Evolutionary conservation across 257 asterid species (phyloP).

Genomic region (Voacanga thouarsii): DNA sequence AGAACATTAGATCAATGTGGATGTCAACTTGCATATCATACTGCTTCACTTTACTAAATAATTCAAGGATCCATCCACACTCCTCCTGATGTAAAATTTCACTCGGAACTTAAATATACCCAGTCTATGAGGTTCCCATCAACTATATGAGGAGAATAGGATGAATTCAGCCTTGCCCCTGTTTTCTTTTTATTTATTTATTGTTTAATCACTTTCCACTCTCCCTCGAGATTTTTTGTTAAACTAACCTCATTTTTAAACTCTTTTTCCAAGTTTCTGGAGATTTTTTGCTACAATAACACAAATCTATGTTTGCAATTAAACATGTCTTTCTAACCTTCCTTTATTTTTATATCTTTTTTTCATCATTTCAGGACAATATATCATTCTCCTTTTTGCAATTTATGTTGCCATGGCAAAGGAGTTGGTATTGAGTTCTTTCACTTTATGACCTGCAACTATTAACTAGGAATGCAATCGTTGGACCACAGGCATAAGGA

Average conservation of each 20-base stretch:
- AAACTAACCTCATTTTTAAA: too few species aligned
- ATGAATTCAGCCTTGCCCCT: neutral
- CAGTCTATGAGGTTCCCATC: neutral
- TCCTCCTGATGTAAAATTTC: neutral
- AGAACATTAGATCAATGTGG: neutral
- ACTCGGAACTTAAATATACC: neutral
- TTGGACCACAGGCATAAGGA: slow-evolving; percentile 89
- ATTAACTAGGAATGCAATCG: too few species aligned
- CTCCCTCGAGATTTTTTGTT: neutral
- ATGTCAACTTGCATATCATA: neutral
- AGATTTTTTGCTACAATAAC: too few species aligned
- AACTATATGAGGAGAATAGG: neutral
- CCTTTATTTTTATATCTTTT: too few species aligned
- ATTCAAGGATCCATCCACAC: neutral
- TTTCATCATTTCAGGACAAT: too few species aligned
- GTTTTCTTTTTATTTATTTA: neutral
- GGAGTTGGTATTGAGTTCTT: too few species aligned
- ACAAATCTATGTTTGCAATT: too few species aligned
- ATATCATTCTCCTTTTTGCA: too few species aligned
- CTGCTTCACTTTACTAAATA: neutral
- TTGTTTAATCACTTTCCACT: neutral
- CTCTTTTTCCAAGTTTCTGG: too few species aligned
- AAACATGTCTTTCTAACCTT: too few species aligned
- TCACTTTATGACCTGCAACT: too few species aligned
- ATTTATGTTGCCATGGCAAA: too few species aligned